Base-by-base conservation (phyloP, 768 basidiomycete genomes). In the Cantharellus anzutake region DNA sequence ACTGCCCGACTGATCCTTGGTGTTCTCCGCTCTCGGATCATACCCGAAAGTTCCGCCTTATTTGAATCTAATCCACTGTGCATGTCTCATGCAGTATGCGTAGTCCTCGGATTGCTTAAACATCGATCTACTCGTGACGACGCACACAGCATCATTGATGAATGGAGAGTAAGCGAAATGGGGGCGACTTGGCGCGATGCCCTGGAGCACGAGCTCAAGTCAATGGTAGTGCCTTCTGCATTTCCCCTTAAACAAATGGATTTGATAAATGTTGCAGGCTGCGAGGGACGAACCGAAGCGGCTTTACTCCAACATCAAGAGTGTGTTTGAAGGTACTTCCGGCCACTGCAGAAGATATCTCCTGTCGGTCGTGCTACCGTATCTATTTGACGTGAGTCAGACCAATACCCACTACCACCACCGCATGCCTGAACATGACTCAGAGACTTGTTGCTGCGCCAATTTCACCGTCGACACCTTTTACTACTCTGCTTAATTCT, bases 401-500 rank as follows among this genome's bases (percentile, higher is more conserved):
- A 62, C 5, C 7, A 44, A 5, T 5, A 40, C 38, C 39, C 4
- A 60, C 39, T 38, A 39, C 34, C 5, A 42, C n/a, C 41, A 34
- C 5, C 34, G 2, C 16, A 11, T 29, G 38, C 20, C 4, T 40
- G 11, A 16, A 42, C 60, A 7, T 48, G 20, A 77, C 29, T 69
- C 74, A 64, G 63, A 56, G 63, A 20, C 41, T 63, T 20, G 42
- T 56, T 3, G 44, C 41, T 57, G 74, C 77, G 56, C 78, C 81
- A 3, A 80, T 80, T 1, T 70, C 76, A 59, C 79, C 79, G 2
- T 75, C 67, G 48, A 66, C 70, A 2, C 67, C 71, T 1, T 69
- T 87, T 0, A 73, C 78, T 3, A 69, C 72, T 41, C 71, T 87
- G 48, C 71, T 86, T 2, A 71, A 75, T 40, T 69, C 69, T 14